Evolutionary conservation across 2,329 filamentous ascomycete species (phyloP).

Genomic region (Periconia digitata): DNA sequence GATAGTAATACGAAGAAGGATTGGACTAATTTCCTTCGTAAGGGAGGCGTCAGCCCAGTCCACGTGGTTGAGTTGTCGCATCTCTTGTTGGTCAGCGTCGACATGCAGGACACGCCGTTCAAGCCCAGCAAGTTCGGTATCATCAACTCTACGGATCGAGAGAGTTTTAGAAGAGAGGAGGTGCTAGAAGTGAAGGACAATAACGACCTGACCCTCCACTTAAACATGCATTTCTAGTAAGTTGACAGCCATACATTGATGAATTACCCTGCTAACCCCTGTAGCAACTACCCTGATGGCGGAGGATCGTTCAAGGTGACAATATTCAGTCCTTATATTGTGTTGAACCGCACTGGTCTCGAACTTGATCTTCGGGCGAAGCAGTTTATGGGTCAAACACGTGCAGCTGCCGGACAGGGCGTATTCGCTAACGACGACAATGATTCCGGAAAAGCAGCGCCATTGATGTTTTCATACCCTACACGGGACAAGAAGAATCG

Average conservation of each 20-base stretch:
- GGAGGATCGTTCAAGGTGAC: constrained; percentile 96
- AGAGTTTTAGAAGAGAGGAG: constrained; percentile 85
- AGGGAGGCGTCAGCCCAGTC: constrained; percentile 94
- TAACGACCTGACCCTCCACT: constrained; percentile 73
- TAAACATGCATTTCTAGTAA: constrained; percentile 87
- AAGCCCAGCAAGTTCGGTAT: constrained; percentile 96
- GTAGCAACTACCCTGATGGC: constrained; percentile 75
- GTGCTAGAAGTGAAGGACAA: constrained; percentile 81
- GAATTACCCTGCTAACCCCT: constrained; percentile 14
- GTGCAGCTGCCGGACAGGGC: constrained; percentile 79
- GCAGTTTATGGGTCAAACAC: constrained; percentile 80
- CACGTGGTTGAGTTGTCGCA: constrained; percentile 97
- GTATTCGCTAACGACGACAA: constrained; percentile 57
- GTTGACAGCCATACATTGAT: constrained; percentile 10
- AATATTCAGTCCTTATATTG: constrained; percentile 90
- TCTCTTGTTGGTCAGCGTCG: constrained; percentile 85
- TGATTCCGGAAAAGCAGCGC: constrained; percentile 73
- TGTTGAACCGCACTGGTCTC: constrained; percentile 93
- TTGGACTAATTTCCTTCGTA: constrained; percentile 97
- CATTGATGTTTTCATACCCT: constrained; percentile 94
- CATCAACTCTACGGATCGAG: constrained; percentile 84
- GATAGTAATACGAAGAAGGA: constrained; percentile 98
- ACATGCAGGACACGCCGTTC: constrained; percentile 95
- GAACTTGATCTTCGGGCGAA: constrained; percentile 87
- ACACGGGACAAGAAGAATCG: constrained; percentile 90